Evolutionary conservation across 2,329 filamentous ascomycete species (phyloP), one percentile per base, ranked within the genome.

Genomic region (Aureobasidium namibiae): DNA sequence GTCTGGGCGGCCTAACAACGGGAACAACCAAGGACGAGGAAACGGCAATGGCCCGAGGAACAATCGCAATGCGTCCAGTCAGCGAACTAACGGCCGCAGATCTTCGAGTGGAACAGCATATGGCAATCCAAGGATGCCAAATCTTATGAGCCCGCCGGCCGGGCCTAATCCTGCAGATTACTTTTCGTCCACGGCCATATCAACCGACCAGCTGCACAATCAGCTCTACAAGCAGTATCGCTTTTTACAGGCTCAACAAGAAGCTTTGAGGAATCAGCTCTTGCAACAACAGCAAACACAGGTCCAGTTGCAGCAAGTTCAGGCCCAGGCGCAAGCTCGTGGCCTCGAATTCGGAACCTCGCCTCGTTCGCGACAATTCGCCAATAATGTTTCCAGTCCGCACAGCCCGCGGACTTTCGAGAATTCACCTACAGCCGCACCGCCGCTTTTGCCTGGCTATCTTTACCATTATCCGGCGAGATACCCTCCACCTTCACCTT

Each of bases 71-170:
- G 75, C 74, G 61, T 74, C 77, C 16, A 73, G 75, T 56, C 74
- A 78, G 50, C 76, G 80, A 56, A 75, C 75, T 42, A 76, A 76
- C 52, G 71, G 76, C 61, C 76, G 83, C 61, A 77, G 83, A 65
- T 76, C 82, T 16, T 85, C 82, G 2, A 83, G 81, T 68, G 79
- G 81, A 33, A 77, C 79, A 4, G 77, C 76, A 4, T 78, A 74
- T 62, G 69, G 69, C 45, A 71, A 73, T 59, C 73, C 71, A 46
- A 68, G 73, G 31, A 67, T 69, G 34, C 69, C 64, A 8, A 74
- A 69, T 44, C 65, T 76, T 56, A 67, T 75, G 58, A 78, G 76
- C 62, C 76, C 76, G 34, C 75, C 75, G 2, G 69, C 76, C 14
- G 67, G 68, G 8, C 66, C 68, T 34, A 65, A 69, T 56, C 69